Base-by-base conservation (phyloP, 768 basidiomycete genomes). In the Leccinum incarnatum region DNA sequence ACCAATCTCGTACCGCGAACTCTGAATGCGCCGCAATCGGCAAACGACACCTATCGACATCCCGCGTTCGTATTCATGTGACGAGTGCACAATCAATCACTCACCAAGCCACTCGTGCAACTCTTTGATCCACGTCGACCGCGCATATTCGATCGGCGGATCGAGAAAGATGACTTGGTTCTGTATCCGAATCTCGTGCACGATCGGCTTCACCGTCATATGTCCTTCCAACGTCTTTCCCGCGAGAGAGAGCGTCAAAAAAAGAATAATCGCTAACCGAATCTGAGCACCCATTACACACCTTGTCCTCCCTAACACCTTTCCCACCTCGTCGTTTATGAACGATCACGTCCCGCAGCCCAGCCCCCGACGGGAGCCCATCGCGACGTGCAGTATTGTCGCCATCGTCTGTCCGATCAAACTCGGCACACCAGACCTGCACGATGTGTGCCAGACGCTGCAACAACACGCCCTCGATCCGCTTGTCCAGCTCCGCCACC, bases 111-210 rank as follows among this genome's bases (percentile, higher is more conserved):
- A 93, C 58, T 89, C 88, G 66, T 98, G 95, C 60, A 97, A 75
- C 69, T 95, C 91, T 48, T 81, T 83, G 60, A 95, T 83, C 95
- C 95, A 98, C 9, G 83, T 89, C 52, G 89, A 85, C 45, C 95
- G 85, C 0, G 96, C 94, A 66, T 91, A 85, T 72, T 98, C 96
- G 77, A 98, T 93, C 59, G 97, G 97, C 27, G 97, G 97, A 71
- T 98, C 96, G 53, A 98, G 80, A 78, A 97, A 98, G 73, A 99
- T 98, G 62, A 98, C 93, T 71, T 99, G 97, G 70, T 99, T 97
- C 69, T 95, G 91, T 82, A 98, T 98, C 75, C 95, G 85, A 62
- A 98, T 91, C 72, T 98, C 96, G 72, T 98, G 95, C 7, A 96
- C 81, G 57, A 97, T 88, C 0, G 94, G 91, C 65, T 91, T 88